Evolutionary conservation across 495 filamentous ascomycete genomes (phyloP).

Genomic region (Xylaria intraflava): DNA sequence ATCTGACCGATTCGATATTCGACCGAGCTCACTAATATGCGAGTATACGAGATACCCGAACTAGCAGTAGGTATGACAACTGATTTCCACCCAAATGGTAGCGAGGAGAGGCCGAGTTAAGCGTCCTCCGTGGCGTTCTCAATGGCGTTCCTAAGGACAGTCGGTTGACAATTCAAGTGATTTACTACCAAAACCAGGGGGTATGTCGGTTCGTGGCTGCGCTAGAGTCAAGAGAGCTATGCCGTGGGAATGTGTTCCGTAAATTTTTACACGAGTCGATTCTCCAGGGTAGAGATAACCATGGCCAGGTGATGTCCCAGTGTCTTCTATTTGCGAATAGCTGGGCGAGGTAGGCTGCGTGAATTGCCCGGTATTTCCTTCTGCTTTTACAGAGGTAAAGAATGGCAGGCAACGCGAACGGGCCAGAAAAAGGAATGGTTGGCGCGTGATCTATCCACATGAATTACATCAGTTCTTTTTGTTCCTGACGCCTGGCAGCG

Average conservation of each 20-base stretch:
- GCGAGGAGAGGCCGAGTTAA: neutral
- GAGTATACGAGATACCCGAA: conserved; percentile 1
- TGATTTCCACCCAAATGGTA: neutral
- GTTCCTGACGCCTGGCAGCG: neutral
- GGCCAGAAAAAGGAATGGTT: neutral
- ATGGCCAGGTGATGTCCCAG: neutral
- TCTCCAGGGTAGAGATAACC: neutral
- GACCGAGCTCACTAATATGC: neutral
- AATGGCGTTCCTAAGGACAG: neutral
- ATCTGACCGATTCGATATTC: neutral
- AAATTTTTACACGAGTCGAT: neutral
- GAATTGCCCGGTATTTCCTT: neutral
- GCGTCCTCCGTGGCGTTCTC: neutral
- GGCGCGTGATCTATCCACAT: conserved; percentile 5
- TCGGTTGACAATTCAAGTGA: neutral
- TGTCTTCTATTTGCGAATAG: neutral
- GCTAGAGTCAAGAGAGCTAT: neutral
- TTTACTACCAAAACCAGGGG: neutral
- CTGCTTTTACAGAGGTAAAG: neutral
- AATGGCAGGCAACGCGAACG: neutral
- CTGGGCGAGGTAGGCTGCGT: neutral
- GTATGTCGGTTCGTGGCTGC: neutral
- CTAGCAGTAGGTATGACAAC: neutral
- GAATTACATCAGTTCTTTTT: conserved; percentile 1
- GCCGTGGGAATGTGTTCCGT: neutral